Base-by-base conservation (phyloP, 495 filamentous ascomycete genomes). In the Aspergillus baeticus region DNA sequence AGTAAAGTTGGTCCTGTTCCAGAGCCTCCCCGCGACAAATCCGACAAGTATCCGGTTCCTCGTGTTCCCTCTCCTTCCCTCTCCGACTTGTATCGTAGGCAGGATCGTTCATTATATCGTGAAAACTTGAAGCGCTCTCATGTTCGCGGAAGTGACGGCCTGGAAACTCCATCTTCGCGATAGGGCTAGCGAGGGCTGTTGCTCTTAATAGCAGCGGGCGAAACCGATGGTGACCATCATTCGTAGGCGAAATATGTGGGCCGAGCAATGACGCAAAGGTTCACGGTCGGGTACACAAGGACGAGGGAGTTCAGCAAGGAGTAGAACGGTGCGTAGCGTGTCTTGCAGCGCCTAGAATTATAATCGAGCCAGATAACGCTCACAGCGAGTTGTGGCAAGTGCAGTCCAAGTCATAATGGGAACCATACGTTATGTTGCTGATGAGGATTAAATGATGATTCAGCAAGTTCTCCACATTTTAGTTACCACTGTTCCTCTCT, bases 1-100 rank as follows among this genome's bases (percentile, higher is more conserved):
- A 91, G 79, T 96, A 99, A 34, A 99, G 79, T 42, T 90, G 90
- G 67, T 98, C 94, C 1, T 89, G 84, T n/a, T 80, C 68, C 0
- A 87, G 87, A 20, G 81, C 91, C 71, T 98, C 95, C 14, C 90
- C 90, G 56, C 96, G 81, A 72, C 94, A 99, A 74, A 99, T 98
- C 43, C 94, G 84, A 71, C 94, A 99, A 20, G 90, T 95, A 65
- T 96, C 91, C 26, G 82, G 65, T 41, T 82, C 79, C 44, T 80
- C 77, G 20, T 69, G 36, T 22, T 69, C 71, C 46, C 65, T 71
- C 29, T 73, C 72, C 58, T 73, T 76, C 50, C 69, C 69, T 63
- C 70, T 66, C 23, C 58, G 61, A 54, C 65, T 72, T 51, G 62
- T 65, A 50, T 68, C 69, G 61, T 78, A 84, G 50, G 80, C 70